Conservation (phyloP, 139 green algal species). For the Coelastrella sp. region DNA sequence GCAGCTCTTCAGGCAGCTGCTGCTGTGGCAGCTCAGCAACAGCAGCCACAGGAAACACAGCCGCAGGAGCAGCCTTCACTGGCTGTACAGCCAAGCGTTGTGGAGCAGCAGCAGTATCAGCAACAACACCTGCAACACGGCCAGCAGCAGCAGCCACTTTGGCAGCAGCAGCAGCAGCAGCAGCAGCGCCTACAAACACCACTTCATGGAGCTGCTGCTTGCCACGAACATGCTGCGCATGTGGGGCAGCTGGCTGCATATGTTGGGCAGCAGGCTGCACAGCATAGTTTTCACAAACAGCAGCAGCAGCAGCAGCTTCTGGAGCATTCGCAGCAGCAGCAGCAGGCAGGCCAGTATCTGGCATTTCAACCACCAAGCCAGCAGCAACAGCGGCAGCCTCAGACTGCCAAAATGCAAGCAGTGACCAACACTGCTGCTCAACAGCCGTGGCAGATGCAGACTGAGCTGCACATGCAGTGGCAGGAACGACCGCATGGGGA, state of each 20-base stretch:
- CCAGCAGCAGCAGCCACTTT: neutral
- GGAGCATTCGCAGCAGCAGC: neutral
- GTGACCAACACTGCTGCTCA: neutral
- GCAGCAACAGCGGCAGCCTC: conserved; percentile 5
- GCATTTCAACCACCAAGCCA: neutral
- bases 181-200: neutral
- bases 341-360: neutral
- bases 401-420: neutral
- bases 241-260: too few relatives aligned
- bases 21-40: conserved; percentile 13
- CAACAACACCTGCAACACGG: neutral
- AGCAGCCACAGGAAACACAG: neutral
- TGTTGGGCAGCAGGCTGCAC: too few relatives aligned
- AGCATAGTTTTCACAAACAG: neutral
- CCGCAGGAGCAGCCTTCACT: neutral
- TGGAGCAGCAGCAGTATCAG: neutral
- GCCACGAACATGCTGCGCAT: too few relatives aligned
- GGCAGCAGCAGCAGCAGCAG: conserved; percentile 25
- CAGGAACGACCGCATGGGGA: too few relatives aligned
- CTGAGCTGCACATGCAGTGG: neutral
- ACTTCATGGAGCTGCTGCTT: too few relatives aligned
- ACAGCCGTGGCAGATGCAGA: neutral
- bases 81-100: neutral
- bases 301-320: neutral
- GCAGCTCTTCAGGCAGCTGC: neutral